Percentiles rank a stretch among this genome's conserved stretches.
These are phyloP conservation scores for Lophiostoma macrostomum DNA, from an alignment of 495 filamentous ascomycete genomes.

Conservation along the genomic window DNA sequence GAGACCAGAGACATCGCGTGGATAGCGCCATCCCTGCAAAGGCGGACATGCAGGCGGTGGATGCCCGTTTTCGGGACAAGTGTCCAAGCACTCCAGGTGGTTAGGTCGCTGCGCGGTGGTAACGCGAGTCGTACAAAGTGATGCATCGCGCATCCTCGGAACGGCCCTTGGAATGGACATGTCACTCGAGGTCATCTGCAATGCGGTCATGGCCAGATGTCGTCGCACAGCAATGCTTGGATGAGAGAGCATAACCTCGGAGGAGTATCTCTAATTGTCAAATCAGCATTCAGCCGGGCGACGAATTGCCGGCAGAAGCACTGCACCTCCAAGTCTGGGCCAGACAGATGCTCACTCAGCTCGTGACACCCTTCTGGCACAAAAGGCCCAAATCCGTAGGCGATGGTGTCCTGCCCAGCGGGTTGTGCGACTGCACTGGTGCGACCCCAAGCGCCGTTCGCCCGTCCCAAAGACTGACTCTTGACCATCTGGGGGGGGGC, in stretches of 20 bases:
- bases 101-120: neutral
- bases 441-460: slow-evolving; percentile 13
- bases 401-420: slow-evolving; percentile 12
- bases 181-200: slow-evolving; percentile 15
- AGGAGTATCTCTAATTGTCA: slow-evolving; percentile 17
- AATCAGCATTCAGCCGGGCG: slow-evolving; percentile 4
- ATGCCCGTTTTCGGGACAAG: neutral
- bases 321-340: neutral
- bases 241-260: neutral
- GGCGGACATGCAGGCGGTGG: slow-evolving; percentile 4
- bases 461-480: slow-evolving; percentile 6
- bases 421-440: slow-evolving; percentile 17
- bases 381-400: neutral
- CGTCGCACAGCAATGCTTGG: slow-evolving; percentile 21
- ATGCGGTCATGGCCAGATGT: neutral
- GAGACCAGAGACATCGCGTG: slow-evolving; percentile 15
- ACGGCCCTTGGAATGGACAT: slow-evolving; percentile 10
- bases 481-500: neutral
- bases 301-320: slow-evolving; percentile 19
- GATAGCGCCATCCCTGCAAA: slow-evolving; percentile 16
- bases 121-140: neutral
- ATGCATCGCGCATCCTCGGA: slow-evolving; percentile 5
- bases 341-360: neutral
- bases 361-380: neutral
- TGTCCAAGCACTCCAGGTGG: neutral